Conservation (phyloP, 176 grass and related monocot genomes). For the Aegilops tauschii region DNA sequence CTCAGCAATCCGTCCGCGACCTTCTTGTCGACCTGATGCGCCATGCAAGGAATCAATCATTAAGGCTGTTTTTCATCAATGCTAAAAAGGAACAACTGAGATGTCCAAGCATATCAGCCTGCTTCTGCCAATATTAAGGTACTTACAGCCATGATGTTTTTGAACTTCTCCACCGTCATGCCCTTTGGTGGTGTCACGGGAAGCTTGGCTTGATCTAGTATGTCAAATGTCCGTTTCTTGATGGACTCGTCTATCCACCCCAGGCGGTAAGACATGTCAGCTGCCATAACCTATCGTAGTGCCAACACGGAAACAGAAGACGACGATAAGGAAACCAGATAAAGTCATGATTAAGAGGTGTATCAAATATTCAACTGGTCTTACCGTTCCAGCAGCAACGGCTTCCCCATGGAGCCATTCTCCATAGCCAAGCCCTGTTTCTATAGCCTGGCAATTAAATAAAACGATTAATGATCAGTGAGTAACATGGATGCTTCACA, state of each 20-base stretch:
- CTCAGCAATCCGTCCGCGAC: slow-evolving; percentile 95
- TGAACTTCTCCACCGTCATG: slow-evolving; percentile 94
- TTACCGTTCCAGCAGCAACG: slow-evolving; percentile 86
- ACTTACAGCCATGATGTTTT: slow-evolving; percentile 88
- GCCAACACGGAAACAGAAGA: not conserved
- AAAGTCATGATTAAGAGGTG: slow-evolving; percentile 11
- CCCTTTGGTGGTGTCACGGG: slow-evolving; percentile 69
- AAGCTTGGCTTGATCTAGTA: slow-evolving; percentile 77
- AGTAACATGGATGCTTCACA: not conserved
- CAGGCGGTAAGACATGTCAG: slow-evolving; percentile 85
- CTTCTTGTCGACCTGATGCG: slow-evolving; percentile 90
- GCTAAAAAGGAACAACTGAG: not conserved
- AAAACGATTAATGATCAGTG: not conserved
- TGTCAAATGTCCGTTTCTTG: slow-evolving; percentile 48
- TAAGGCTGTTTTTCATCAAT: not conserved
- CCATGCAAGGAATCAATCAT: slow-evolving; percentile 20
- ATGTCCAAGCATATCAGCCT: not conserved
- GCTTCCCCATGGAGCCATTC: slow-evolving; percentile 93
- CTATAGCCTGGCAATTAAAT: slow-evolving; percentile 69
- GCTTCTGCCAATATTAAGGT: slow-evolving; percentile 31
- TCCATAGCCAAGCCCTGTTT: slow-evolving; percentile 86
- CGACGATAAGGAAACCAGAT: not conserved
- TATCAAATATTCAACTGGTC: not conserved
- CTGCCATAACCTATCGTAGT: slow-evolving; percentile 80
- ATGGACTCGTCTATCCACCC: slow-evolving; percentile 92